Base-by-base conservation (phyloP, 2,329 filamentous ascomycete genomes). In the Paecilomyces variotii region DNA sequence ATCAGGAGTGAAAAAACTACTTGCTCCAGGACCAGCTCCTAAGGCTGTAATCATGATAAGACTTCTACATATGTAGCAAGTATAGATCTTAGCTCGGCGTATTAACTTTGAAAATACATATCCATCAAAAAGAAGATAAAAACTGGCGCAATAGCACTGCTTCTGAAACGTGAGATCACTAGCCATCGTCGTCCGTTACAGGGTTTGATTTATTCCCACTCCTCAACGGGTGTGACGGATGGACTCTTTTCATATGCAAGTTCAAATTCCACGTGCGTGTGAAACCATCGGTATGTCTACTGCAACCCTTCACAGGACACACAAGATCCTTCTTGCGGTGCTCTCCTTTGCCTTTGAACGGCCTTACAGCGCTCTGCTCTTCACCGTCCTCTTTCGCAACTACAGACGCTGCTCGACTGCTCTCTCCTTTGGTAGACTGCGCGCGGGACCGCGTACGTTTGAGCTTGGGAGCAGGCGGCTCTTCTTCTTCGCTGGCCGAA, bases 21-120 rank as follows among this genome's bases (percentile, higher is more conserved):
- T 19, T n/a, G 74, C 75, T 0, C 74, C 75, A 0, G 76, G 59
- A 0, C 74, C 75, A 0, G 73, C 73, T 3, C 74, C 74, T 19
- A 19, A 19, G 19, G 19, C 19, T 19, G 19, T 19, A 19, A 19
- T 19, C 19, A 19, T 19, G 19, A 19, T 19, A 19, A 19, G 19
- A 19, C 19, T 19, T 19, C 19, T 19, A 19, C 19, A 19, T 19
- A 5, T 10, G 30, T 32, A 10, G 30, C 30, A 9, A 32, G 11
- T 9, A 32, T 32, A 32, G 11, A 10, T 32, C 11, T 10, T 9
- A 10, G 30, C 7, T 30, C 11, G 30, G 30, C 7, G 30, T 32
- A 32, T 32, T 10, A 9, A 10, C 30, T 32, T 30, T 30, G 9
- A 10, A 32, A 32, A 32, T 32, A 32, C 5, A 32, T 10, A 19